A percentile compares a stretch with the other conserved stretches of the same genome.
Evolutionary conservation across 192 early-diverging fungal species (phyloP).

Genomic region (Entomortierella chlamydospora): DNA sequence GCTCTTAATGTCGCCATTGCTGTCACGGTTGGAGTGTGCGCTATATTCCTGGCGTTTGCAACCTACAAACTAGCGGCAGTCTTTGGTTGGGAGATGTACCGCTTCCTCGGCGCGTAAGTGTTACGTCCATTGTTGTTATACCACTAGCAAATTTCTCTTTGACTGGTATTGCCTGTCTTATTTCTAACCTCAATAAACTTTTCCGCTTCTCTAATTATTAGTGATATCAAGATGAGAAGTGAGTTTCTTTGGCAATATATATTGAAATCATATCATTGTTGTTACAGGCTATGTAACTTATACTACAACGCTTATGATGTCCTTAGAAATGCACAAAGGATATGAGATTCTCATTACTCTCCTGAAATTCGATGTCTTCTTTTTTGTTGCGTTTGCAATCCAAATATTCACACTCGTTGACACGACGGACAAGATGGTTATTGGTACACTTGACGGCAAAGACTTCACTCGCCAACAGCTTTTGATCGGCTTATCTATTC

Average conservation of each 20-base stretch:
- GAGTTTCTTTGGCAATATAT: neutral
- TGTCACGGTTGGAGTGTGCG: constrained; percentile 37
- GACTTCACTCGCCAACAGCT: constrained; percentile 31
- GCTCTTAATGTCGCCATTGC: constrained; percentile 38
- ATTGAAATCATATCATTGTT: neutral
- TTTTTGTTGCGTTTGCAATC: constrained; percentile 70
- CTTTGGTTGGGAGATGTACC: constrained; percentile 54
- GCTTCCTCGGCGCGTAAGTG: constrained; percentile 54
- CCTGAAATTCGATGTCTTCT: constrained; percentile 75
- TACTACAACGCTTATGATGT: neutral
- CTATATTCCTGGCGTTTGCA: constrained; percentile 25
- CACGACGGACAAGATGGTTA: constrained; percentile 59
- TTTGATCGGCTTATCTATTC: constrained; percentile 32
- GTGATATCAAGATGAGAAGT: constrained; percentile 44
- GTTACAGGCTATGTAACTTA: neutral
- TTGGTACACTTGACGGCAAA: constrained; percentile 20
- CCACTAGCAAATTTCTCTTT: no score
- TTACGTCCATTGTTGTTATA: no score
- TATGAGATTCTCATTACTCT: constrained; percentile 73
- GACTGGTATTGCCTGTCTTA: no score
- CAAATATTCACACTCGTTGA: constrained; percentile 71
- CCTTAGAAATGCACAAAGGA: constrained; percentile 65
- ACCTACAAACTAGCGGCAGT: constrained; percentile 38
- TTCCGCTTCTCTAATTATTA: constrained; percentile 1
- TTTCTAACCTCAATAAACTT: no score